Base-by-base conservation (phyloP, 139 green algal genomes). In the Pedinophyceae sp. region DNA sequence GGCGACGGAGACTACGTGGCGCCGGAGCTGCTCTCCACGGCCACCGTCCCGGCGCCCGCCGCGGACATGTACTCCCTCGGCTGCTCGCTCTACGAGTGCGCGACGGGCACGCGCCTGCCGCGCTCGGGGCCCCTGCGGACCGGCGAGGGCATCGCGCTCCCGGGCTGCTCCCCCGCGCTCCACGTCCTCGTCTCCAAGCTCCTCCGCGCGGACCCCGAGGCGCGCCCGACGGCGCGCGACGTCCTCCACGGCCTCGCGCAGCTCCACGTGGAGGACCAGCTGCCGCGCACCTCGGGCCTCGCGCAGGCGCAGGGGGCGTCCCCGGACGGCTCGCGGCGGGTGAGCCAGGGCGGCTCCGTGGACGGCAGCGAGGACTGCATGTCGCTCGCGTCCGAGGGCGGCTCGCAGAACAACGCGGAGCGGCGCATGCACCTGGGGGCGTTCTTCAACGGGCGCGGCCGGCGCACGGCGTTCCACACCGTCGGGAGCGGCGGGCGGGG, bases 1-100 rank as follows among this genome's bases (percentile, higher is more conserved):
- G 82, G 82, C 2, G 82, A 91, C 53, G 82, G 82, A 13, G 64
- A 71, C 52, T 91, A 85, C 51, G 65, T 89, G 34, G 82, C 82
- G 0, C 82, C 82, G 2, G 82, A 91, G 64, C 54, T 91, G 55
- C 67, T 91, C 19, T 17, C 30, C 10, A 28, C 58, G 4, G 40
- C 46, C 29, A 17, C 47, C 3, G 49, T 68, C 20, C 65, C 78
- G n/a, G 66, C 62, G 2, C 34, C 65, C 13, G 59, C 70, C n/a
- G 65, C 68, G 27, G 78, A 86, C 40, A 41, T 86, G 18, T 86
- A 72, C 58, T 73, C 59, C 49, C 50, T 86, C 4, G 75, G 78
- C 0, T 70, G 61, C n/a, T 77, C 66, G 3, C 54, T 85, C 47
- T 81, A 74, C 51, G 77, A 83, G 50, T 74, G 59, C 29, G 61